Conservation (phyloP, 2,329 filamentous ascomycete species). For the Magnaporthiopsis poae region DNA sequence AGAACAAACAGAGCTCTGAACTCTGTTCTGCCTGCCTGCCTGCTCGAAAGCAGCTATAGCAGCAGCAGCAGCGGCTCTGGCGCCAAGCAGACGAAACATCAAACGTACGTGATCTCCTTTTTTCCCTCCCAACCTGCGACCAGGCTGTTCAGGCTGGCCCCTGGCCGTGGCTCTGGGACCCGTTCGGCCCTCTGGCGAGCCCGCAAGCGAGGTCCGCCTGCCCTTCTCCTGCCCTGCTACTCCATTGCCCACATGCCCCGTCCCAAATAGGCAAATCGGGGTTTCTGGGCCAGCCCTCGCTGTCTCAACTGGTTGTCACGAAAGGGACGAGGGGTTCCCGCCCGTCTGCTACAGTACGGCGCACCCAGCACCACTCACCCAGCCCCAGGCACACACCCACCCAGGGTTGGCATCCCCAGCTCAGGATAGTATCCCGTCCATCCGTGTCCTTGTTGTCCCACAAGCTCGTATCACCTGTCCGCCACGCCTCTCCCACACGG, state of each 20-base stretch:
- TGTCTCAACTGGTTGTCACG: constrained; percentile 7
- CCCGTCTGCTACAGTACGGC: no score
- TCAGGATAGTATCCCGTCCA: no score
- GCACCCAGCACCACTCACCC: no score
- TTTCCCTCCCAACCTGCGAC: constrained; percentile 22
- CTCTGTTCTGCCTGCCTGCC: no score
- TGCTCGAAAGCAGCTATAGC: no score
- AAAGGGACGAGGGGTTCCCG: neutral
- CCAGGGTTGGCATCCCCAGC: no score
- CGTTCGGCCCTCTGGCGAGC: neutral
- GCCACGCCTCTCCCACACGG: no score
- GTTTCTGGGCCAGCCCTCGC: constrained; percentile 1
- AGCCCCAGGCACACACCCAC: no score
- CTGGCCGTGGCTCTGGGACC: constrained; percentile 13
- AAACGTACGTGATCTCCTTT: constrained; percentile 31
- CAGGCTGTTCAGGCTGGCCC: constrained; percentile 22
- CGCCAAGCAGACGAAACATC: constrained; percentile 30
- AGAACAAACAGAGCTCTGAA: no score
- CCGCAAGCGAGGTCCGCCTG: neutral
- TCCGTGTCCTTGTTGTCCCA: no score
- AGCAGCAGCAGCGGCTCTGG: constrained; percentile 5
- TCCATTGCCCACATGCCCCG: neutral
- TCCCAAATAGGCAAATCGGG: constrained; percentile 6
- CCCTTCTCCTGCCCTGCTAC: neutral
- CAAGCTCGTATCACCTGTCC: no score